A percentile compares a stretch with the other conserved stretches of the same genome.
phyloP scores from a whole-genome alignment of 257 asterid genomes.

The Cruciata laevipes region DNA sequence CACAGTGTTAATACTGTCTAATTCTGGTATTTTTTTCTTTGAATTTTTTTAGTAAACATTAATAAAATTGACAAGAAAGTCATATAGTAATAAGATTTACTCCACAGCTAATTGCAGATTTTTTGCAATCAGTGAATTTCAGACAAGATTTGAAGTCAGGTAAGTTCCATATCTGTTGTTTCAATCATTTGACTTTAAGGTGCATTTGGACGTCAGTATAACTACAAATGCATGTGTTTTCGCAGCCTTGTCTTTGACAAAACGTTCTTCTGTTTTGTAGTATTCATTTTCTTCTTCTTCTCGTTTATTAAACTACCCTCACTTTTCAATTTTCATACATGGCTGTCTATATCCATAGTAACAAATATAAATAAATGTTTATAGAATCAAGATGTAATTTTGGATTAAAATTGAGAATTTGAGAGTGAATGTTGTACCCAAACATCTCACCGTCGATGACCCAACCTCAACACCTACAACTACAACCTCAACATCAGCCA shows the following conservation, averaged over 20 bases:
- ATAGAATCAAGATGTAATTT: too few species aligned
- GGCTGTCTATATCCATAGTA: too few species aligned
- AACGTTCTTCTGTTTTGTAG: not conserved
- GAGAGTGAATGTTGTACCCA: too few species aligned
- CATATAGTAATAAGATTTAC: not conserved
- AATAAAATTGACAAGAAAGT: conserved; percentile 10
- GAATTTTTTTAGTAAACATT: too few species aligned
- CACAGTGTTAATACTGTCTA: too few species aligned
- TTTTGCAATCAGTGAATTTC: not conserved
- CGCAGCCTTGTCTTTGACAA: conserved; percentile 3
- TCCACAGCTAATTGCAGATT: not conserved
- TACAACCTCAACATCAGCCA: too few species aligned
- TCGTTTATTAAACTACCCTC: not conserved
- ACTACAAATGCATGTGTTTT: not conserved
- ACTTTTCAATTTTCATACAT: too few species aligned
- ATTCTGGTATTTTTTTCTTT: too few species aligned
- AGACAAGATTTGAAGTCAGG: not conserved
- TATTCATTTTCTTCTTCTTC: not conserved
- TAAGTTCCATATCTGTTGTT: not conserved
- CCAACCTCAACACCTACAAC: too few species aligned
- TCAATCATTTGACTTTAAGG: conserved; percentile 2
- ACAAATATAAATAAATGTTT: too few species aligned
- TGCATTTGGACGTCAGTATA: not conserved
- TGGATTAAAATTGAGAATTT: too few species aligned
- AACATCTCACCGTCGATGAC: too few species aligned